Evolutionary conservation across 2,329 filamentous ascomycete genomes (phyloP), one percentile per base, ranked within the genome.

Genomic region (Stylonectria norvegica): DNA sequence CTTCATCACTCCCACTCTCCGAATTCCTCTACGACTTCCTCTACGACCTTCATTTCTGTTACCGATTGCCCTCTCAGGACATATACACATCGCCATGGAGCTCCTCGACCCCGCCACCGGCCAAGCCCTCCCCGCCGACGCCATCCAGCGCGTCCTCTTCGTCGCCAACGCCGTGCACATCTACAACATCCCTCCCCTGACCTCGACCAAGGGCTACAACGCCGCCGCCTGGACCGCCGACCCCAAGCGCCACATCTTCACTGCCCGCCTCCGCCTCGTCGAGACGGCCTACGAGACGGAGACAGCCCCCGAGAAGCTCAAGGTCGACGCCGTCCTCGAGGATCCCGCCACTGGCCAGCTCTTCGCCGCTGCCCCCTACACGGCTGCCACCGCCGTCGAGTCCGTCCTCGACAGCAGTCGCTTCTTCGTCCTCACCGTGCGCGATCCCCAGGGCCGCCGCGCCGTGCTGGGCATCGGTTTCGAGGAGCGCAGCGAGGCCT

Each of bases 141-240:
- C 88, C 55, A 91, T 94, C 67, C 86, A 93, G 67, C 83, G 88
- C 62, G 73, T 93, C 61, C 83, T 94, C 63, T 90, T 88, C 76
- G 71, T 89, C 62, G 79, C 83, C 48, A 70, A 75, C 56, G 72
- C 76, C 50, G 84, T 93, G 49, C 87, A 94, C 70, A 78, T 95
- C 71, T 95, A 95, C 75, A 81, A 85, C 59, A 89, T 94, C 62
- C 89, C 89, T 14, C 88, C 89, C 17, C 72, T 89, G 42, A 75
- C 83, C 31, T 85, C 83, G 14, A 88, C 81, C 55, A 85, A 85
- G 62, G 89, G 89, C 63, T 86, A 95, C 72, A 77, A 76, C 23
- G 89, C 89, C 43, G 75, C 82, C 10, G 69, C 76, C 48, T 95
- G 89, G 89, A 94, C 88, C 19, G 71, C 73, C 33, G 76, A 83